phyloP scores from a whole-genome alignment of 139 green algal species.

The Gonium pectorale region DNA sequence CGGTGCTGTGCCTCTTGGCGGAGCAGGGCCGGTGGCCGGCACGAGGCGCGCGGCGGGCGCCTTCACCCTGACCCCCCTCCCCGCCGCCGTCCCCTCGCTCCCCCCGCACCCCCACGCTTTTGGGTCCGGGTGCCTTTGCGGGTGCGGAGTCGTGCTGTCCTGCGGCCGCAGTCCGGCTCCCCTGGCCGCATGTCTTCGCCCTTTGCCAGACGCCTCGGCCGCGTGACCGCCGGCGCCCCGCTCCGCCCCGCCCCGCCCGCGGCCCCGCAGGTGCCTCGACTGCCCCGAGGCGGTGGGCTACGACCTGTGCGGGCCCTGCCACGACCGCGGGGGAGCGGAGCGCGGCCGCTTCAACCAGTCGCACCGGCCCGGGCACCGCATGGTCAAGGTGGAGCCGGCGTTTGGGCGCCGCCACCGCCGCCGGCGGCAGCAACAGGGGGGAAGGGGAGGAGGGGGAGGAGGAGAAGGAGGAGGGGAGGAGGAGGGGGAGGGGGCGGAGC shows the following conservation, averaged over 20 bases:
- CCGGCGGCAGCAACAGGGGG: not conserved
- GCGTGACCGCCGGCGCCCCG: no score
- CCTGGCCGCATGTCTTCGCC: no score
- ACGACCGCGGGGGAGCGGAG: slow-evolving; percentile 6
- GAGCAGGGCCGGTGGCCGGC: no score
- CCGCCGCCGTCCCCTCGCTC: no score
- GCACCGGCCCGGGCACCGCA: slow-evolving; percentile 17
- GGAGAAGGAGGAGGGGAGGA: not conserved
- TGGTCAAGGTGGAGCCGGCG: slow-evolving; percentile 23
- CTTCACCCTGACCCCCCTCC: no score
- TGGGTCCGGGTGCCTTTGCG: no score
- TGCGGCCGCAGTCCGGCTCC: no score
- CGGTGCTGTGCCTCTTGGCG: no score
- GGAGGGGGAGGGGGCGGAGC: not conserved
- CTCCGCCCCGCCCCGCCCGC: not conserved
- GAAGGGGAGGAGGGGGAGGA: not conserved
- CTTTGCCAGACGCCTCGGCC: no score
- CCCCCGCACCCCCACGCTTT: no score
- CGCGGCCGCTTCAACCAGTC: slow-evolving; percentile 49
- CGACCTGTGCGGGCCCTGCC: slow-evolving; percentile 47
- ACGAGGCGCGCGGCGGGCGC: no score
- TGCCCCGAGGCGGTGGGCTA: slow-evolving; percentile 43
- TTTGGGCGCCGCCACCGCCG: not conserved
- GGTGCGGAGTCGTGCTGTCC: no score
- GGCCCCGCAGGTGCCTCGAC: slow-evolving; percentile 35